These are phyloP conservation scores for Aspergillus unguis DNA, from an alignment of 2,329 filamentous ascomycete genomes.

Conservation along the genomic window DNA sequence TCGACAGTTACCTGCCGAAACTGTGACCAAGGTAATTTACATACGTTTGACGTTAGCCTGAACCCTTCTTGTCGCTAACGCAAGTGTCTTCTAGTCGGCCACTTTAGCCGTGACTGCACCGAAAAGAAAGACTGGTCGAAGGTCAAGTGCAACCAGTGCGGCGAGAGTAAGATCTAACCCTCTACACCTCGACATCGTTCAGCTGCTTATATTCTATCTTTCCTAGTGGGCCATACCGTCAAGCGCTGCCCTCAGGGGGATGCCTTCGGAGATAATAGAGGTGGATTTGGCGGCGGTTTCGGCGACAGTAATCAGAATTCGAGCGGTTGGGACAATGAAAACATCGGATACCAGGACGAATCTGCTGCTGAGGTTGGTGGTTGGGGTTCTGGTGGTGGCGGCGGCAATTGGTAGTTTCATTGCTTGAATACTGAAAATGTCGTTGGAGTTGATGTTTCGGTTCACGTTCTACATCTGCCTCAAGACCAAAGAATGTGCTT, in stretches of 20 bases:
- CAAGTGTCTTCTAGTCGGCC: conserved; percentile 31
- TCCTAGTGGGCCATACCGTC: conserved; percentile 43
- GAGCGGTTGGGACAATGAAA: conserved; percentile 4
- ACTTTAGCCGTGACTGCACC: conserved; percentile 44
- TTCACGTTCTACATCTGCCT: not conserved
- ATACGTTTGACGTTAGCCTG: not conserved
- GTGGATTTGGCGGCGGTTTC: not conserved
- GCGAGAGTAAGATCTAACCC: conserved; percentile 36
- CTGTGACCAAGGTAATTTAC: conserved; percentile 41
- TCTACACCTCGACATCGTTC: not conserved
- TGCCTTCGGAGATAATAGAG: conserved; percentile 14
- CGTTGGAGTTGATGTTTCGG: not conserved
- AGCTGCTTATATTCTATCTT: conserved; percentile 1
- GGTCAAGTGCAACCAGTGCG: conserved; percentile 46
- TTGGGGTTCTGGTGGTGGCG: not conserved
- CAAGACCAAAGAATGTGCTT: not conserved
- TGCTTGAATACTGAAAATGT: not conserved
- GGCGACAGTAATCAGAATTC: not conserved
- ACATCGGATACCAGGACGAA: conserved; percentile 8
- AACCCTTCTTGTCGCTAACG: not conserved
- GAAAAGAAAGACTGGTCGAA: conserved; percentile 43
- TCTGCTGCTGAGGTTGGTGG: not conserved
- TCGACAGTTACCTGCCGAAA: conserved; percentile 45
- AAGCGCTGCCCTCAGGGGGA: conserved; percentile 37
- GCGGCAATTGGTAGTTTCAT: not conserved